Evolutionary conservation across 805 yeast genomes (phyloP).

Genomic region (Hanseniaspora meyeri): DNA sequence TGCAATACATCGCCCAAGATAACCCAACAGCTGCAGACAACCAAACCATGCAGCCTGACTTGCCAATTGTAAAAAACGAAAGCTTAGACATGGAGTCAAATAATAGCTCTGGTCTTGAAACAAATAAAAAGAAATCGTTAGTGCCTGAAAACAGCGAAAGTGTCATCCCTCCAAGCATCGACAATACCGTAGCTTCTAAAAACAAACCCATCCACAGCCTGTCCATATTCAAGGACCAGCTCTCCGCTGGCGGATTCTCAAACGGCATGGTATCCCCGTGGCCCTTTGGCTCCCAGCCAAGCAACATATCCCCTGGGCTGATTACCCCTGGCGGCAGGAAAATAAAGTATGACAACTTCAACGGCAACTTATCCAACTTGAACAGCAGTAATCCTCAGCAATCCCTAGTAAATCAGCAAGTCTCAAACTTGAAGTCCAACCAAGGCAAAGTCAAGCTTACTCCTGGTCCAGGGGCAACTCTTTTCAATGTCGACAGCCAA

Average conservation of each 20-base stretch:
- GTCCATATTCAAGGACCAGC: not conserved
- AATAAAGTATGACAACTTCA: not conserved
- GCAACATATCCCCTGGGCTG: constrained; percentile 3
- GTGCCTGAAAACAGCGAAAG: not conserved
- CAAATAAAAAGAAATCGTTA: not conserved
- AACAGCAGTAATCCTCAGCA: not conserved
- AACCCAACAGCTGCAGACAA: not conserved
- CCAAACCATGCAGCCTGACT: not conserved
- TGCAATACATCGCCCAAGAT: not conserved
- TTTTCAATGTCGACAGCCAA: not conserved
- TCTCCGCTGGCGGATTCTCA: constrained; percentile 7
- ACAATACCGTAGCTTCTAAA: not conserved
- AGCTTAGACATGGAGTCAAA: no score
- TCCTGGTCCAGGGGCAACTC: not conserved
- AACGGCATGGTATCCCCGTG: constrained; percentile 3
- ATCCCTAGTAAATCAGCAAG: not conserved
- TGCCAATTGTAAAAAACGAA: not conserved
- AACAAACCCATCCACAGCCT: not conserved
- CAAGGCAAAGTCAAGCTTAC: constrained; percentile 4
- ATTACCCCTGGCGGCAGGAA: constrained; percentile 10
- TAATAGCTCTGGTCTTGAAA: not conserved
- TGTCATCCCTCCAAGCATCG: constrained; percentile 3
- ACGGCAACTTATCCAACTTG: not conserved
- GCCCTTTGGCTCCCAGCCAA: constrained; percentile 3
- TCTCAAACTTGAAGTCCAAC: not conserved